phyloP scores from a whole-genome alignment of 805 yeast species.

The Diddensiella transvaalensis region DNA sequence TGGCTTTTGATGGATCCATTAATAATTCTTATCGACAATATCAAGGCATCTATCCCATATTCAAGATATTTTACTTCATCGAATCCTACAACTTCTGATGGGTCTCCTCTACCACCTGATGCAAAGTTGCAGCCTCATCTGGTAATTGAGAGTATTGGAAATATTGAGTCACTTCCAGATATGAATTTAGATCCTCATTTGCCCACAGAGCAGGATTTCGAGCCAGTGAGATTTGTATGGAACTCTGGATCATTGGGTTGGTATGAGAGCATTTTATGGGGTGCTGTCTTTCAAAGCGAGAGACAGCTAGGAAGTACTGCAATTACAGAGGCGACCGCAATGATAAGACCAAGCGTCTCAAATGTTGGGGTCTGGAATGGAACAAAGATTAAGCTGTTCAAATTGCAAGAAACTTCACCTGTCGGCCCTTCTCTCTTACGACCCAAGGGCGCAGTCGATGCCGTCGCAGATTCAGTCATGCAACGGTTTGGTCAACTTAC shows the following conservation, averaged over 20 bases:
- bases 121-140: slow-evolving; percentile 21
- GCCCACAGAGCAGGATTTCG: slow-evolving; percentile 33
- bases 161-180: slow-evolving; percentile 13
- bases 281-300: slow-evolving; percentile 42
- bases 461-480: slow-evolving; percentile 46
- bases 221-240: slow-evolving; percentile 59
- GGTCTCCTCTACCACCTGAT: slow-evolving; percentile 1
- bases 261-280: slow-evolving; percentile 68
- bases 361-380: slow-evolving; percentile 50
- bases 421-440: slow-evolving; percentile 39
- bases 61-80: slow-evolving; percentile 15
- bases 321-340: slow-evolving; percentile 17
- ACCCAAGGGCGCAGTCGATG: slow-evolving; percentile 46
- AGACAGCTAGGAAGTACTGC: slow-evolving; percentile 10
- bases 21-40: slow-evolving; percentile 7
- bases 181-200: slow-evolving; percentile 14
- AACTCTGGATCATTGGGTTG: slow-evolving; percentile 62
- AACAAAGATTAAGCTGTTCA: slow-evolving; percentile 50
- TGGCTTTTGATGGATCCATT: slow-evolving; percentile 19
- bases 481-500: slow-evolving; percentile 37
- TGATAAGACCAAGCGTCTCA: slow-evolving; percentile 20
- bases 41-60: slow-evolving; percentile 14
- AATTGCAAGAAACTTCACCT: slow-evolving; percentile 39
- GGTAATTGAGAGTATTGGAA: slow-evolving; percentile 24
- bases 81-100: neutral